Conservation (phyloP, 139 green algal genomes). For the Monoraphidium neglectum region DNA sequence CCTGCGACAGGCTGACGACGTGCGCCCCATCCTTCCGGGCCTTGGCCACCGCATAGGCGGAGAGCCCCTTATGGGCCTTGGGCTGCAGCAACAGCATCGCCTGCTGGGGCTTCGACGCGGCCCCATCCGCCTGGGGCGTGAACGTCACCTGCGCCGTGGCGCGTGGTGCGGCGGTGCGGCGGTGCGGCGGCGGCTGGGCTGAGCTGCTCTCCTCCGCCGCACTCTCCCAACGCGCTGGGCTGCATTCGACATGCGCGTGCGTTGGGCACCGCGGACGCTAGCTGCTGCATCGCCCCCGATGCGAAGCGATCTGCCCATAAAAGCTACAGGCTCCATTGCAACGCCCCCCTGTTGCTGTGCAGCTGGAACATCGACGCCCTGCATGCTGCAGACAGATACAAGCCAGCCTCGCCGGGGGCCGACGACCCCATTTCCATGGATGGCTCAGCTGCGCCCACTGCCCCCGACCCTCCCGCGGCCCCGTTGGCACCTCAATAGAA, state of each 20-base stretch:
- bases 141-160: constrained; percentile 27
- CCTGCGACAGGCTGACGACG: constrained; percentile 7
- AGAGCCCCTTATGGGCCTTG: constrained; percentile 23
- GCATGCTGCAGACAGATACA: not conserved
- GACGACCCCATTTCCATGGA: not conserved
- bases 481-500: constrained; percentile 15
- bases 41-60: constrained; percentile 48
- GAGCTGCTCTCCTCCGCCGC: no score
- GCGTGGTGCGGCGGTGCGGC: not conserved
- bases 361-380: not conserved
- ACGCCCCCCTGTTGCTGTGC: not conserved
- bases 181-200: no score
- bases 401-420: not conserved
- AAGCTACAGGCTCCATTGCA: not conserved
- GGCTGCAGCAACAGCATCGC: constrained; percentile 37
- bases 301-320: no score
- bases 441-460: not conserved
- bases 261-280: no score
- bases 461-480: not conserved
- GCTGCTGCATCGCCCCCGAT: no score
- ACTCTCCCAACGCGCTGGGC: no score
- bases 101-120: constrained; percentile 45
- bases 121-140: constrained; percentile 18
- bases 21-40: constrained; percentile 27
- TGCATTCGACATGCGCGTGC: no score